phyloP scores from a whole-genome alignment of 148 eudicot species.

The Chenopodium berlandieri region DNA sequence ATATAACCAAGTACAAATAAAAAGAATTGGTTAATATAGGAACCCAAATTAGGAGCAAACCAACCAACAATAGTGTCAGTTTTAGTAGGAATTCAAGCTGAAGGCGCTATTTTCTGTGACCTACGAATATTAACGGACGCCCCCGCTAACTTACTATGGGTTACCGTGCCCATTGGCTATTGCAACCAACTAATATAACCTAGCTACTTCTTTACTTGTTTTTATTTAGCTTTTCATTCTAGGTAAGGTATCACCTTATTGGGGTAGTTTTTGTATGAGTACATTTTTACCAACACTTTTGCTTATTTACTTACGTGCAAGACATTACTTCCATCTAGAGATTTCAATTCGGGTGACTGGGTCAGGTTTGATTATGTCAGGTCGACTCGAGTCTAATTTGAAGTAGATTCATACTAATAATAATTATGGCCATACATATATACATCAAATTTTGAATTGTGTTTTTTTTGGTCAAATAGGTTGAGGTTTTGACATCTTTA shows the following conservation, averaged over 20 bases:
- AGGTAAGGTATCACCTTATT: not conserved
- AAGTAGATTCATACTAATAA: too few species aligned
- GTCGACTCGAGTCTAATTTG: too few species aligned
- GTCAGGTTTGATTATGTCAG: too few species aligned
- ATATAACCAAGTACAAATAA: not conserved
- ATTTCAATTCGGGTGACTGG: too few species aligned
- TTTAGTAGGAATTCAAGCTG: not conserved
- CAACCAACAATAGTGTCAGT: slow-evolving; percentile 29
- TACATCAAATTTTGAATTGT: too few species aligned
- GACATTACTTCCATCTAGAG: too few species aligned
- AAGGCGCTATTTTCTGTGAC: slow-evolving; percentile 20
- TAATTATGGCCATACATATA: too few species aligned
- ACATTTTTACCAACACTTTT: too few species aligned
- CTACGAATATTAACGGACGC: not conserved
- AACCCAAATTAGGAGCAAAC: slow-evolving; percentile 25
- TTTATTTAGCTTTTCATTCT: not conserved
- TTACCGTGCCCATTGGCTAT: slow-evolving; percentile 15
- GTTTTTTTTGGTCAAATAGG: too few species aligned
- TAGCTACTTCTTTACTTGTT: not conserved
- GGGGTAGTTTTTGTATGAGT: too few species aligned
- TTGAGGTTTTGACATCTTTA: too few species aligned
- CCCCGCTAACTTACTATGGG: slow-evolving; percentile 10
- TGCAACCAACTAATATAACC: not conserved
- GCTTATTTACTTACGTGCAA: too few species aligned
- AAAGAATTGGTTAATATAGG: slow-evolving; percentile 7